Base-by-base conservation (phyloP, 768 basidiomycete genomes). In the Gelatoporia subvermispora region DNA sequence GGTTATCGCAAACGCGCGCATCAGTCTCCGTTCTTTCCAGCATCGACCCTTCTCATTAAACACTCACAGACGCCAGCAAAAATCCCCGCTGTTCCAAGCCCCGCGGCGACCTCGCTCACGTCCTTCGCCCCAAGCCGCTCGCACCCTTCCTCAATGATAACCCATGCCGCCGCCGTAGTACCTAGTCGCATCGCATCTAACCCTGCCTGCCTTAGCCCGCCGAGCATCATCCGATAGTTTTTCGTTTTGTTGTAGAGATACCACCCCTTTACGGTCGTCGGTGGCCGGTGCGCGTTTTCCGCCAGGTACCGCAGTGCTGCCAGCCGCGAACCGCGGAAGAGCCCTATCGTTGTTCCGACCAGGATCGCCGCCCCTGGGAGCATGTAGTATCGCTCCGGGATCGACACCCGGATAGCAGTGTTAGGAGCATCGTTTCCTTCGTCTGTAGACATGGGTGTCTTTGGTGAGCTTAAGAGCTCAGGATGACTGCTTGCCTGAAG, bases 231-330 rank as follows among this genome's bases (percentile, higher is more conserved):
- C 57, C 79, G 74, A 73, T 93, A 94, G 72, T 94, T 94, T 67
- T 94, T 95, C 23, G 90, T 93, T 73, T 94, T 94, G 65, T 91
- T 88, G 80, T 95, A 94, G 59, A 91, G 87, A 66, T 93, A 95
- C 92, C 93, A 94, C 50, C 93, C 93, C 56, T 85, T 80, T 49
- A 91, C 77, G 24, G 93, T 95, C 56, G 69, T 84, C 18, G 92
- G 92, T 41, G 86, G 76, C 47, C 89, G 76, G 67, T 95, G 93
- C 38, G 84, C 92, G 64, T 95, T 94, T 66, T 95, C 92, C n/a
- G 91, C 92, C 43, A 93, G 75, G 65, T 88, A 94, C 44, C 81
- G 84, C 63, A 93, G 70, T 11, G 80, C 77, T n/a, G 85, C 81
- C 41, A 66, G 72, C 38, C 85, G 78, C 10, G 82, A 82, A 17